Conservation (phyloP, 2,329 filamentous ascomycete species). For the Colletotrichum sp. region DNA sequence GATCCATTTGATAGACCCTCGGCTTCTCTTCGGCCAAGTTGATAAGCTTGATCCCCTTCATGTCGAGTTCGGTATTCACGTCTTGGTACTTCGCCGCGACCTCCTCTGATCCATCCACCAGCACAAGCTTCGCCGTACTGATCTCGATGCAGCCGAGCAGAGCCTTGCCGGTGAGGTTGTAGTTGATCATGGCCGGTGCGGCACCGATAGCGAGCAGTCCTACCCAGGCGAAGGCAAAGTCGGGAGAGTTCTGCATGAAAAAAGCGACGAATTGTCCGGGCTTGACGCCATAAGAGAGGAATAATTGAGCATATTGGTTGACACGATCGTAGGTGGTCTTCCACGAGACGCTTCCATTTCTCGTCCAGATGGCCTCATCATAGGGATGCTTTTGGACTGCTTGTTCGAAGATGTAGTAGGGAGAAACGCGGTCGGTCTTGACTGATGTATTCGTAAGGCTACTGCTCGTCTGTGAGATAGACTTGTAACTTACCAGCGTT, state of each 20-base stretch:
- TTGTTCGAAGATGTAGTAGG: slow-evolving; percentile 71
- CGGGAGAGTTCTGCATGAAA: slow-evolving; percentile 71
- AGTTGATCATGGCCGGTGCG: slow-evolving; percentile 74
- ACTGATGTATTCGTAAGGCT: slow-evolving; percentile 35
- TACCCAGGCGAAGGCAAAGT: slow-evolving; percentile 71
- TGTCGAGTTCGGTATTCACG: slow-evolving; percentile 56
- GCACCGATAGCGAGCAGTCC: slow-evolving; percentile 70
- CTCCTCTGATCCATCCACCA: slow-evolving; percentile 62
- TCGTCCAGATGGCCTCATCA: slow-evolving; percentile 71
- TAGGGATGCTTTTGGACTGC: slow-evolving; percentile 56
- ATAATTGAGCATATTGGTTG: slow-evolving; percentile 68
- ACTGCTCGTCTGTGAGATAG: slow-evolving; percentile 26
- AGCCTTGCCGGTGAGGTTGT: slow-evolving; percentile 68
- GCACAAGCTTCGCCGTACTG: slow-evolving; percentile 57
- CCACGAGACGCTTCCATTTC: slow-evolving; percentile 65
- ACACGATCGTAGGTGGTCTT: slow-evolving; percentile 58
- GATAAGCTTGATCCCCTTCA: slow-evolving; percentile 58
- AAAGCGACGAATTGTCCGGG: slow-evolving; percentile 67
- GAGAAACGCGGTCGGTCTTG: slow-evolving; percentile 57
- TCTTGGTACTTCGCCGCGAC: slow-evolving; percentile 64
- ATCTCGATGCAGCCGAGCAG: slow-evolving; percentile 70
- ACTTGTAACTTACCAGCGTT: slow-evolving; percentile 21
- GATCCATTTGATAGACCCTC: slow-evolving; percentile 49
- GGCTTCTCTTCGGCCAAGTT: slow-evolving; percentile 42
- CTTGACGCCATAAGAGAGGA: slow-evolving; percentile 61